Conservation (phyloP, 176 grass and related monocot species). For the Bonia amplexicaulis region DNA sequence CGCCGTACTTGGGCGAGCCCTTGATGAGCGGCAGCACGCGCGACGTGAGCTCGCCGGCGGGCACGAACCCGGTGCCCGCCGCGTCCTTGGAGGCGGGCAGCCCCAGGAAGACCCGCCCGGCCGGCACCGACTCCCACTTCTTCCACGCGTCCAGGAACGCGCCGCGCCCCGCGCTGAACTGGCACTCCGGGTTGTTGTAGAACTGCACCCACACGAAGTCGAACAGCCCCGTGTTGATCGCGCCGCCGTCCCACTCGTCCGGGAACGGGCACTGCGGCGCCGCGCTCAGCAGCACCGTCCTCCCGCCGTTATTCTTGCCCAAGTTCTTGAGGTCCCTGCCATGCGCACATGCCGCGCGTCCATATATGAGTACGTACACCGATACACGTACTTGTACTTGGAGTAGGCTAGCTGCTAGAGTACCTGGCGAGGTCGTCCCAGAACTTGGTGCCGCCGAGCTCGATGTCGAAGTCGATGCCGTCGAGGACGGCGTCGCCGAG, state of each 20-base stretch:
- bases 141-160: conserved; percentile 61
- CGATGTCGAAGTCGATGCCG: conserved; percentile 81
- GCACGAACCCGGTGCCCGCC: conserved; percentile 43
- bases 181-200: conserved; percentile 62
- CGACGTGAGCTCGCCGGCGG: conserved; percentile 38
- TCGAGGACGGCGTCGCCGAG: conserved; percentile 60
- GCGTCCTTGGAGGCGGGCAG: conserved; percentile 47
- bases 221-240: conserved; percentile 54
- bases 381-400: not conserved
- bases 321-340: conserved; percentile 41
- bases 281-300: conserved; percentile 52
- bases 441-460: conserved; percentile 48
- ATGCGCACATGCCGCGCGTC: not conserved
- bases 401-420: not conserved
- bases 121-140: conserved; percentile 57
- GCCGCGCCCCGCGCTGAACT: conserved; percentile 20
- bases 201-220: conserved; percentile 79
- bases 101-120: conserved; percentile 52
- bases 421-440: conserved; percentile 49
- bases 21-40: conserved; percentile 56
- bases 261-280: conserved; percentile 84
- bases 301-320: conserved; percentile 33
- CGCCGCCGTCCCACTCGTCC: conserved; percentile 35
- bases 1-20: conserved; percentile 53
- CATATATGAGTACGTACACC: not conserved